Evolutionary conservation across 2,329 filamentous ascomycete genomes (phyloP), one percentile per base, ranked within the genome.

Genomic region (Pochonia chlamydosporia): DNA sequence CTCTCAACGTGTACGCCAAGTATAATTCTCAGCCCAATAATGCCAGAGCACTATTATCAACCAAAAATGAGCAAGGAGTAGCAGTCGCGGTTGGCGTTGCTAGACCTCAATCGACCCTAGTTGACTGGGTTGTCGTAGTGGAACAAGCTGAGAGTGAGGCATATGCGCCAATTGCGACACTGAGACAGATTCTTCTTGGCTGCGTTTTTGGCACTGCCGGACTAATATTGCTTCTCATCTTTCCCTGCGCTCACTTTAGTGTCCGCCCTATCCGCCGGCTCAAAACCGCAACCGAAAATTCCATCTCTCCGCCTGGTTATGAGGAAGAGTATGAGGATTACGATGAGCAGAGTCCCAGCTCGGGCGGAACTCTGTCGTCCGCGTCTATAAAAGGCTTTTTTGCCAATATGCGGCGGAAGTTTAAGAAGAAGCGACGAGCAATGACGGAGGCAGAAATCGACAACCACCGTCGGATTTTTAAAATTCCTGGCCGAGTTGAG

Each of bases 141-240:
- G 91, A 96, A 61, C 84, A 93, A 63, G 73, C 81, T 3, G 81
- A 81, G 52, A 63, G 63, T 20, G 90, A 96, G 65, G 88, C 90
- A 1, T 90, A 86, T 68, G 72, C 74, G 7, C 87, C 90, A 0
- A 90, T 96, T 48, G 67, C 73, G 24, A 82, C 81, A 18, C 72
- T 96, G n/a, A 81, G 87, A 18, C 83, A 85, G 41, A 88, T 96
- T 43, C 77, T 96, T 2, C 67, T 96, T 2, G 88, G 82, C 5
- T 95, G 89, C 51, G 86, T 95, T 0, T 95, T 96, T 61, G 88
- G 86, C 1, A 92, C 89, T 0, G 77, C 84, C 11, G 90, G 85
- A 0, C 73, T 85, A 4, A 78, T 95, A 44, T 62, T 90, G 3
- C 52, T 95, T 8, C 63, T 95, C 2, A 75, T 89, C 3, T 77